These are phyloP conservation scores for Leccinum aurantiacum DNA, from an alignment of 768 basidiomycete genomes.

Conservation along the genomic window DNA sequence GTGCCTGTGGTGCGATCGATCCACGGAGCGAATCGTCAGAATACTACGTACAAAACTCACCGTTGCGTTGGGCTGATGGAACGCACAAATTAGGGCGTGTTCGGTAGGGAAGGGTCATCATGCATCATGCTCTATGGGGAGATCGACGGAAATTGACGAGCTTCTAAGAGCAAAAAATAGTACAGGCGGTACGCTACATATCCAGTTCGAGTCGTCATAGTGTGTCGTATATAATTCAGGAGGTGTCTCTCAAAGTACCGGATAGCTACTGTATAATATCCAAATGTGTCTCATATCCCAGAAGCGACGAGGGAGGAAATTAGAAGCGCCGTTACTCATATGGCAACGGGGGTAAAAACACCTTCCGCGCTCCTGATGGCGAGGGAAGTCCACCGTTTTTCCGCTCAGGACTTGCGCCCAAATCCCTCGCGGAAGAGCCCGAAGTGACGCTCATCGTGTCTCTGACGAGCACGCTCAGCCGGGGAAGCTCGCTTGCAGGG, in stretches of 20 bases:
- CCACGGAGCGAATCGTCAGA: slow-evolving; percentile 8
- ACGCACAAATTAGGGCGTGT: neutral
- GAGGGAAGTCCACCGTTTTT: slow-evolving; percentile 21
- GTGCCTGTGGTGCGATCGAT: slow-evolving; percentile 2
- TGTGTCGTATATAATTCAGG: slow-evolving; percentile 9
- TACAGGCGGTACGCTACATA: slow-evolving; percentile 27
- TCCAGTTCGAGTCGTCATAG: slow-evolving; percentile 13
- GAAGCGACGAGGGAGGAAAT: slow-evolving; percentile 14
- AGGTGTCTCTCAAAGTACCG: slow-evolving; percentile 5
- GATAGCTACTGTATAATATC: slow-evolving; percentile 15
- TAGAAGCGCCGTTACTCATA: slow-evolving; percentile 27
- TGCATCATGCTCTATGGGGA: neutral
- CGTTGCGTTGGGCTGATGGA: neutral
- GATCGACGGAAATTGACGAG: slow-evolving; percentile 21
- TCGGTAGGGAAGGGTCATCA: neutral
- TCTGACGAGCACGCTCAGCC: slow-evolving; percentile 30
- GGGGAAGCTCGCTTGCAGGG: slow-evolving; percentile 30
- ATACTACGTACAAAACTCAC: slow-evolving; percentile 3
- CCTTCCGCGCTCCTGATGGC: slow-evolving; percentile 16
- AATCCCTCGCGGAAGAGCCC: slow-evolving; percentile 26
- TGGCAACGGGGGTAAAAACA: slow-evolving; percentile 26
- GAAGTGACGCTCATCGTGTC: slow-evolving; percentile 31
- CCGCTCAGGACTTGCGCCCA: slow-evolving; percentile 30
- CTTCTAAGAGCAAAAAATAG: slow-evolving; percentile 27
- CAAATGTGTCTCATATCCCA: slow-evolving; percentile 12